A percentile compares a stretch with the other conserved stretches of the same genome.
phyloP scores from a whole-genome alignment of 306 rosid genomes.

The Begonia masoniana region DNA sequence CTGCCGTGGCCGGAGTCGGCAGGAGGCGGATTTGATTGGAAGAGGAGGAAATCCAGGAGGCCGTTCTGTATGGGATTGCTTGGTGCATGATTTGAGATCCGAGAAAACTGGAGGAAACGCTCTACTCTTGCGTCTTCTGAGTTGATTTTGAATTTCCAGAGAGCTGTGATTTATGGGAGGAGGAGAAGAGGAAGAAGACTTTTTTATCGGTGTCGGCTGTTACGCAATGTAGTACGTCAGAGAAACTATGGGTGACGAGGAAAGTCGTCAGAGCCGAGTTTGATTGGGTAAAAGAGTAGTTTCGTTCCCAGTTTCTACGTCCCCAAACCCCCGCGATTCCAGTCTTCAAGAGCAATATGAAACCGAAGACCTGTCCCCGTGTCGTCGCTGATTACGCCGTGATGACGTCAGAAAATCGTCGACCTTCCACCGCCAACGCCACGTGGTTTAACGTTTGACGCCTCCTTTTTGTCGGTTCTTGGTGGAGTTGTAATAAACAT shows the following conservation, averaged over 20 bases:
- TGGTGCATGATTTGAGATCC: constrained; percentile 43
- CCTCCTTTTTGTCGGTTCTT: too few relatives aligned
- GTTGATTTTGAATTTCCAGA: not conserved
- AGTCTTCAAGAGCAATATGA: constrained; percentile 32
- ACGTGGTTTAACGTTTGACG: too few relatives aligned
- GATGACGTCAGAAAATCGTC: too few relatives aligned
- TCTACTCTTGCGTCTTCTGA: not conserved
- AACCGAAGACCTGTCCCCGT: constrained; percentile 17
- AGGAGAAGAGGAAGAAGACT: constrained; percentile 11
- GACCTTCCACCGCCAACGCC: too few relatives aligned
- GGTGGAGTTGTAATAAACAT: too few relatives aligned
- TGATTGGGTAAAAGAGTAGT: constrained; percentile 11
- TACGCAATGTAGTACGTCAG: constrained; percentile 45
- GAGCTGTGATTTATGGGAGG: not conserved
- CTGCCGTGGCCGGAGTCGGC: not conserved
- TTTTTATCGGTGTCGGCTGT: constrained; percentile 56
- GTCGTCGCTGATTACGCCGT: too few relatives aligned
- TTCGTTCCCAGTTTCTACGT: constrained; percentile 24
- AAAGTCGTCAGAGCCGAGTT: constrained; percentile 20
- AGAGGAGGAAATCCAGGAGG: not conserved
- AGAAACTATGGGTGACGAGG: constrained; percentile 29
- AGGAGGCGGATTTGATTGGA: too few relatives aligned
- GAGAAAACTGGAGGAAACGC: not conserved
- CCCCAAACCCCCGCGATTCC: constrained; percentile 13
- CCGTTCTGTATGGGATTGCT: constrained; percentile 55